Evolutionary conservation across 495 filamentous ascomycete species (phyloP), one percentile per base, ranked within the genome.

Genomic region (Talaromyces borbonicus): DNA sequence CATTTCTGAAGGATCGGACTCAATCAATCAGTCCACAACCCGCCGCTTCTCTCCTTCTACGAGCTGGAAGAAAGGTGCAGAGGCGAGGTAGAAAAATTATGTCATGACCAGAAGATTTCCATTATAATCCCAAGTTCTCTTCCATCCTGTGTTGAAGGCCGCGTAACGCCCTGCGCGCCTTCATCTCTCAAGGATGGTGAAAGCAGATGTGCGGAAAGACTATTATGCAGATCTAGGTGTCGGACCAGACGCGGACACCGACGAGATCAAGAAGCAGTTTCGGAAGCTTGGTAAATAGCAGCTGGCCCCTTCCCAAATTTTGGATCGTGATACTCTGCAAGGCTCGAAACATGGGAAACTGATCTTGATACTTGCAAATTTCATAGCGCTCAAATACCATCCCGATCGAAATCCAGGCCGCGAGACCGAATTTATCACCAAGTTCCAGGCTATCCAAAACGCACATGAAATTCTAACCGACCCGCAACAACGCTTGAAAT

Each of bases 141-240:
- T 23, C 43, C 20, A 15, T 32, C 18, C 29, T 35, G 30, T 46
- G 15, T 46, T 12, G 43, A 35, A 46, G 30, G 43, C 12, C 43
- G 30, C 43, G 23, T 29, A 11, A 33, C 29, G 11, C 9, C 12
- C 18, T 43, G 26, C 38, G 23, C 33, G 14, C 24, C n/a, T 37
- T 15, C 46, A 25, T 25, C 11, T n/a, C n/a, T 42, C 51, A 64
- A 80, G 52, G 30, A 90, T 90, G 85, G 83, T 81, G 48, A 87
- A 85, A 64, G 64, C 75, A 45, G 85, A 90, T 51, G 68, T 78
- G 49, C 73, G 72, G 49, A 74, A 76, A 55, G 81, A 95, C 63
- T 95, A 94, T 69, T 95, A 95, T 63, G 78, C 78, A 32, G 89
- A 94, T 65, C 72, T 95, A 24, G 85, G 83, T 41, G 58, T 94